Base-by-base conservation (phyloP, 495 filamentous ascomycete genomes). In the Penicillium flavigenum region DNA sequence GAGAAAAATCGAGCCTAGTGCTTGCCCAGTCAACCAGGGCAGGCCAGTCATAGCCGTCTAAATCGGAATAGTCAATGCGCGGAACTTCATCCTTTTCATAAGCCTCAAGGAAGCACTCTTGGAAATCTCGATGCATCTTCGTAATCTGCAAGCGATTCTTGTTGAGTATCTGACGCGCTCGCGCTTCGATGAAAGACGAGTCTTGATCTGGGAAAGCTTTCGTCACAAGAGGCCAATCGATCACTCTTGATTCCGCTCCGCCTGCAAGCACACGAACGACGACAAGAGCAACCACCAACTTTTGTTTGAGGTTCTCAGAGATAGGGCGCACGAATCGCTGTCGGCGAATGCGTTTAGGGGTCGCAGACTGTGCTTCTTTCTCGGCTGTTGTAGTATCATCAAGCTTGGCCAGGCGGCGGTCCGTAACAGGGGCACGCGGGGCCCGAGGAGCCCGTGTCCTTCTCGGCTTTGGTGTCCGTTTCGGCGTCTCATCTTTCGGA, bases 1-100 rank as follows among this genome's bases (percentile, higher is more conserved):
- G 66, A 24, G 76, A 74, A 20, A 78, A 57, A 39, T 81, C 77
- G 6, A 84, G 58, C 46, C 79, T 78, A 14, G 74, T 68, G 42
- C 70, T 70, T 16, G 83, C 83, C 94, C 94, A 98, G 12, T 87
- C 79, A 27, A 95, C 80, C 11, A 96, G 65, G 38, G 66, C 69
- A 29, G 79, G 76, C 90, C 94, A 95, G 65, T 96, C 86, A 63
- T 95, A 95, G 11, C 72, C 76, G 32, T 83, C 74, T 5, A 91
- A 75, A 58, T 95, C 69, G 38, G 86, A 73, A 58, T 85, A 93
- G 69, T 96, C 79, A 31, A 99, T 79, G 2, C 73, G 63, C 2
- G 88, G 87, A 0, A 98, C 59, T 49, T 87, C 76, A 9, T 81
- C 81, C 3, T 80, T 77, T 48, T 82, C 82, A 63, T 96, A 98